Percentiles rank a stretch among this genome's conserved stretches.
Evolutionary conservation across 768 basidiomycete species (phyloP).

Genomic region (Rhodotorula paludigena): DNA sequence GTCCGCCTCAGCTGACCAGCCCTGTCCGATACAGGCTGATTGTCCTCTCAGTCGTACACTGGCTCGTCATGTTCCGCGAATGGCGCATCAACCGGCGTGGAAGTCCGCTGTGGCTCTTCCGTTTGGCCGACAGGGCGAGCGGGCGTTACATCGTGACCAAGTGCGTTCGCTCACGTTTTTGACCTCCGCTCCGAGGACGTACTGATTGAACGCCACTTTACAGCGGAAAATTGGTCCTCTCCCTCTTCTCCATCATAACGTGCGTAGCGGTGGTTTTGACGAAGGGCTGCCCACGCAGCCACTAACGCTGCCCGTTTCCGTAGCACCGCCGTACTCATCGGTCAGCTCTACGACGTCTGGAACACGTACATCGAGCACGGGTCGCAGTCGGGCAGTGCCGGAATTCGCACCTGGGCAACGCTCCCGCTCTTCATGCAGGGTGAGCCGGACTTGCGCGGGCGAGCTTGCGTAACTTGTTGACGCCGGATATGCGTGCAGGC

Average conservation of each 20-base stretch:
- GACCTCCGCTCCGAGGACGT: too few relatives aligned
- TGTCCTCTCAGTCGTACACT: not conserved
- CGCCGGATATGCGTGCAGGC: not conserved
- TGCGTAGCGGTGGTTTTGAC: not conserved
- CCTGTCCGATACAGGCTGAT: not conserved
- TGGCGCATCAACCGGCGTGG: not conserved
- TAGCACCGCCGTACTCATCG: not conserved
- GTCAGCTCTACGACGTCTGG: not conserved
- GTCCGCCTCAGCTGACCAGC: not conserved
- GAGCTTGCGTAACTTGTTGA: not conserved
- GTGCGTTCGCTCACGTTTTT: not conserved
- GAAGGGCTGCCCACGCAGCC: not conserved
- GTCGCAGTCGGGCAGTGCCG: not conserved
- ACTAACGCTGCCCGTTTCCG: too few relatives aligned
- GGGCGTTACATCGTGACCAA: slow-evolving; percentile 2
- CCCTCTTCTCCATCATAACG: not conserved
- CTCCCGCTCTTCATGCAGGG: slow-evolving; percentile 3
- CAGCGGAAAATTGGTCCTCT: slow-evolving; percentile 3
- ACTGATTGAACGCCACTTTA: not conserved
- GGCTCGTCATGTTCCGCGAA: not conserved
- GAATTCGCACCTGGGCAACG: not conserved
- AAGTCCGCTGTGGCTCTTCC: not conserved
- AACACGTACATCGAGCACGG: not conserved
- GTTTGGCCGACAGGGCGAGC: not conserved
- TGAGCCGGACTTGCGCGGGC: not conserved